Base-by-base conservation (phyloP, 768 basidiomycete species). In the Tricholoma sp. region DNA sequence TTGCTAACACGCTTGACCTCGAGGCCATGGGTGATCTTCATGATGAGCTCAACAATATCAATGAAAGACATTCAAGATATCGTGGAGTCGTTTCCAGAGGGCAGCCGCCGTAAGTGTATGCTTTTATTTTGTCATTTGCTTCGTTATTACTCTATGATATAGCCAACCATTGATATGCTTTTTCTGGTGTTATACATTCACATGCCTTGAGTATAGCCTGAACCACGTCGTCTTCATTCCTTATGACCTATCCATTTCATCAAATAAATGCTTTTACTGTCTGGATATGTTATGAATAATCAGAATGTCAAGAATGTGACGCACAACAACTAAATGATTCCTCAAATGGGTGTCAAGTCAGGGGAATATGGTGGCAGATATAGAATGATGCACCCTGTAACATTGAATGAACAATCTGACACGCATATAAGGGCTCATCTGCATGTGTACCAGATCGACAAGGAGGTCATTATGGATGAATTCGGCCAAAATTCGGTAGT, bases 271-370 rank as follows among this genome's bases (percentile, higher is more conserved):
- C 48, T 31, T 49, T 49, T 33, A 49, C 48, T 49, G n/a, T n/a
- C 6, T 15, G 13, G n/a, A 10, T 49, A 49, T 31, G 5, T 63
- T 42, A 29, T 56, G 58, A 17, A 39, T 39, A n/a, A 10, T 3
- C 4, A 54, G n/a, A n/a, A n/a, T n/a, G n/a, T 52, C 24, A 44
- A 7, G 13, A 9, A 50, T 18, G 45, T 20, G 41, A 42, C 52
- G 50, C 62, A 55, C 58, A 54, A 33, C 53, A 34, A 49, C 59
- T 63, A 48, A 72, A 73, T 3, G 60, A 64, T 53, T 72, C 71
- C 54, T 73, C 69, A 55, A 74, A n/a, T 74, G 1, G 70, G 71
- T 45, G 70, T 73, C 36, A 73, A 60, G 48, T 74, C 70, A 1
- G 67, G 73, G 1, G 73, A 74, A 56, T 74, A 74, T 1, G 70